Evolutionary conservation across 495 filamentous ascomycete species (phyloP).

Genomic region (Penicillium fimorum): DNA sequence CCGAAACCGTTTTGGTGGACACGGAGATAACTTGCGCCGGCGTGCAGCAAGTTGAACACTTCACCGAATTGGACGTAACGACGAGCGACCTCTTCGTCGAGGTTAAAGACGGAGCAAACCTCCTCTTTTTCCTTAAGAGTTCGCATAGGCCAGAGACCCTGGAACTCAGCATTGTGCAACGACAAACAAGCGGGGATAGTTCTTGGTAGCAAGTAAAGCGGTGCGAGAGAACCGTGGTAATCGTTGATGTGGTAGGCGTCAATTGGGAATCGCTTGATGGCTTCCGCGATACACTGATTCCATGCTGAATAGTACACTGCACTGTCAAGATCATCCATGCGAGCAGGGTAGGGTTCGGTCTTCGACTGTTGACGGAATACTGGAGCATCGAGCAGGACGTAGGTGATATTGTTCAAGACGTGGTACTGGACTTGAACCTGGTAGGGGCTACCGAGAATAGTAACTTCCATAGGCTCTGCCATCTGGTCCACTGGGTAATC

Average conservation of each 20-base stretch:
- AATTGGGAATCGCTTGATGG: conserved; percentile 60
- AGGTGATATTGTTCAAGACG: conserved; percentile 65
- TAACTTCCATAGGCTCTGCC: conserved; percentile 62
- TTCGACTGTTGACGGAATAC: conserved; percentile 71
- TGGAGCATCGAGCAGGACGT: conserved; percentile 67
- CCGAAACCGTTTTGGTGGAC: conserved; percentile 73
- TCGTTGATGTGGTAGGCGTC: conserved; percentile 82
- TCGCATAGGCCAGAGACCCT: conserved; percentile 74
- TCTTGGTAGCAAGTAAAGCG: conserved; percentile 65
- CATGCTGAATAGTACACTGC: conserved; percentile 72
- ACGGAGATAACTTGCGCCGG: conserved; percentile 69
- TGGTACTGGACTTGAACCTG: conserved; percentile 68
- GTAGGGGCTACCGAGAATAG: conserved; percentile 60
- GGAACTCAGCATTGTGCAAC: conserved; percentile 71
- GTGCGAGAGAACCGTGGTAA: conserved; percentile 72
- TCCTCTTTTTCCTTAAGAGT: conserved; percentile 64
- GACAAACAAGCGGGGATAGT: conserved; percentile 49
- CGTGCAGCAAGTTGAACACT: conserved; percentile 72
- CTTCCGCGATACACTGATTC: conserved; percentile 67
- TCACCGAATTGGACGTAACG: conserved; percentile 60
- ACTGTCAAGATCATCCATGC: conserved; percentile 72
- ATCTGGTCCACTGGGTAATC: conserved; percentile 61
- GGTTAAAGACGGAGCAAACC: conserved; percentile 69
- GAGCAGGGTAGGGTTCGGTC: conserved; percentile 64
- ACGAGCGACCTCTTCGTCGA: conserved; percentile 40